Conservation (phyloP, 2,329 filamentous ascomycete genomes). For the Onygenales sp. region DNA sequence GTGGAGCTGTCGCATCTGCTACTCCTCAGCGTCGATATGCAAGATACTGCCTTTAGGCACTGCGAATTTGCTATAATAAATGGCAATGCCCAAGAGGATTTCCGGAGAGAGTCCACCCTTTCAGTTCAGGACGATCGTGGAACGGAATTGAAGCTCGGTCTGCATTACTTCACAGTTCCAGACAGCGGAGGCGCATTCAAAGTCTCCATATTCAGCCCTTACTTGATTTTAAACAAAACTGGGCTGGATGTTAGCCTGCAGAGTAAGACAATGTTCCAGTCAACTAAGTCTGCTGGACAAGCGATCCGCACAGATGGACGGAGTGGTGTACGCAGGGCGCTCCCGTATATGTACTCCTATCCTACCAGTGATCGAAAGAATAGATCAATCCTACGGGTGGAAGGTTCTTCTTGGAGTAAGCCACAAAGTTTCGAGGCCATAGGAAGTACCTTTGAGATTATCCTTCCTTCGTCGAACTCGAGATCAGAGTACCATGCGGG, state of each 20-base stretch:
- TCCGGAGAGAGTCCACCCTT: constrained; percentile 69
- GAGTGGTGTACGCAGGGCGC: constrained; percentile 56
- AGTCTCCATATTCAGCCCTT: constrained; percentile 89
- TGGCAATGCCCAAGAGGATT: constrained; percentile 76
- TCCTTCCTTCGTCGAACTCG: constrained; percentile 62
- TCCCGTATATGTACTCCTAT: constrained; percentile 95
- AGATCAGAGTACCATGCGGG: constrained; percentile 82
- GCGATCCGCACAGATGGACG: constrained; percentile 48
- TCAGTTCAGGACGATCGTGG: constrained; percentile 78
- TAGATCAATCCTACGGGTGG: constrained; percentile 75
- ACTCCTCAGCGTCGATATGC: constrained; percentile 87
- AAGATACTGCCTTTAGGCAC: constrained; percentile 87
- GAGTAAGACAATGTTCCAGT: constrained; percentile 79
- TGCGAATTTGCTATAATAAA: constrained; percentile 99
- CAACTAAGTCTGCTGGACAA: constrained; percentile 75
- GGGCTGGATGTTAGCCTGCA: constrained; percentile 80
- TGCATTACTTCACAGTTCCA: constrained; percentile 86
- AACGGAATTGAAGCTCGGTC: constrained; percentile 65
- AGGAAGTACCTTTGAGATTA: constrained; percentile 81
- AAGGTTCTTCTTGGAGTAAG: constrained; percentile 90
- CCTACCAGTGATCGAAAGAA: constrained; percentile 83
- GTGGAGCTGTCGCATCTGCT: constrained; percentile 91
- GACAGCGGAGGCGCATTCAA: constrained; percentile 93
- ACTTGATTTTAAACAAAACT: constrained; percentile 91
- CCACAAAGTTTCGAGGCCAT: constrained; percentile 97